phyloP scores from a whole-genome alignment of 352 stramenopile genomes.

The Phytophthora multivora region DNA sequence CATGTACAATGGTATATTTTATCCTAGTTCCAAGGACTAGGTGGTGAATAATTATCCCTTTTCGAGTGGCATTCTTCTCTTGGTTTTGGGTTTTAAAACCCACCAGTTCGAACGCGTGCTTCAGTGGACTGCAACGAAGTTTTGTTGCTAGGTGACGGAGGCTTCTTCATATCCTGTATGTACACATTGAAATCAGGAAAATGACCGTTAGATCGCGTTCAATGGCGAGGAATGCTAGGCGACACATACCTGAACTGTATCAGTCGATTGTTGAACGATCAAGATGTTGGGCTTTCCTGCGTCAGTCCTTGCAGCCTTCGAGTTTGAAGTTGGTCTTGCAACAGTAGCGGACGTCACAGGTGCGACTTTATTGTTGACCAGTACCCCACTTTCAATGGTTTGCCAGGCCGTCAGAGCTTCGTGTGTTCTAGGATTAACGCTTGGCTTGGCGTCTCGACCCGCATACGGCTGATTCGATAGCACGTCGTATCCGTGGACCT shows the following conservation, averaged over 20 bases:
- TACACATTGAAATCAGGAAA: slow-evolving; percentile 1
- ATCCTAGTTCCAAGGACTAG: slow-evolving; percentile 11
- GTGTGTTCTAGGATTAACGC: slow-evolving; percentile 53
- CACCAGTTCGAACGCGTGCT: slow-evolving; percentile 25
- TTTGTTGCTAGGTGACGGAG: slow-evolving; percentile 5
- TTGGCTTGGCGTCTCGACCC: slow-evolving; percentile 52
- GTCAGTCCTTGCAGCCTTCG: neutral
- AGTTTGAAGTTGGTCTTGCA: neutral
- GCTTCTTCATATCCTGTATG: slow-evolving; percentile 2
- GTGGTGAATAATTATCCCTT: slow-evolving; percentile 16
- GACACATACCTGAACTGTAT: slow-evolving; percentile 2
- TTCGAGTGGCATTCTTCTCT: slow-evolving; percentile 6
- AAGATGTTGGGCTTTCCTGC: slow-evolving; percentile 39
- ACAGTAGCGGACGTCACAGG: neutral
- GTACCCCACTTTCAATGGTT: slow-evolving; percentile 48
- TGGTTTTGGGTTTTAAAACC: slow-evolving; percentile 16
- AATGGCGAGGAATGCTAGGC: neutral
- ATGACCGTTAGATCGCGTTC: slow-evolving; percentile 10
- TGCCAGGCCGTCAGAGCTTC: slow-evolving; percentile 47
- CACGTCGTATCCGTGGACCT: slow-evolving; percentile 67
- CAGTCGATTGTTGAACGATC: slow-evolving; percentile 20
- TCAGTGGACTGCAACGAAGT: neutral
- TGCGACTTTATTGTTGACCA: slow-evolving; percentile 35
- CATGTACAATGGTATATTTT: slow-evolving; percentile 37
- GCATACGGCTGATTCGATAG: slow-evolving; percentile 66